These are phyloP conservation scores for Leptographium radiaticola DNA, from an alignment of 2,329 filamentous ascomycete genomes.

Conservation along the genomic window DNA sequence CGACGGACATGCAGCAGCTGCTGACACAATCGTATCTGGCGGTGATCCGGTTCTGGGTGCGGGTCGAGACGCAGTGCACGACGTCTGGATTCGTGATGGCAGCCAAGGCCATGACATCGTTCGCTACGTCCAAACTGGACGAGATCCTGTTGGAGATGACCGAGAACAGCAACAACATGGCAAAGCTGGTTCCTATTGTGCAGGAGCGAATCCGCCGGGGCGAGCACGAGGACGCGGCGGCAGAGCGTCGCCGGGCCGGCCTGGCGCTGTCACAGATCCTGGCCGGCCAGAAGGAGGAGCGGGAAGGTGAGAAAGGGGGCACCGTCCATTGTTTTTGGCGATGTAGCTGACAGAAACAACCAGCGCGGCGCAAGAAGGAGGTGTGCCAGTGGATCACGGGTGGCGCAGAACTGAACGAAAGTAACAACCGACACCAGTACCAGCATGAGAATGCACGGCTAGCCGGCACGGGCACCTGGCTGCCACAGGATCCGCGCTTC, in stretches of 20 bases:
- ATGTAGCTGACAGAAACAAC: not conserved
- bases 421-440: not conserved
- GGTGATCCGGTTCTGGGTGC: not conserved
- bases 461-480: not conserved
- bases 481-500: not conserved
- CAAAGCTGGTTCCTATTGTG: not conserved
- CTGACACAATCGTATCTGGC: not conserved
- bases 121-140: not conserved
- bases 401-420: not conserved
- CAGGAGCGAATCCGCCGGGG: not conserved
- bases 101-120: not conserved
- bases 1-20: constrained; percentile 1
- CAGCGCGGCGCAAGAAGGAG: not conserved
- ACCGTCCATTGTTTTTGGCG: not conserved
- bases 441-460: not conserved
- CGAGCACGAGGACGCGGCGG: not conserved
- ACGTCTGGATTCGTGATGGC: not conserved
- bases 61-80: not conserved
- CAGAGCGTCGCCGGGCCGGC: not conserved
- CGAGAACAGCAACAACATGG: constrained; percentile 1
- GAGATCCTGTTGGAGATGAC: not conserved
- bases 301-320: not conserved
- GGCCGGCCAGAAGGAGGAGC: not conserved
- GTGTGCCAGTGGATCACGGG: constrained; percentile 1
- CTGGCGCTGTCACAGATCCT: not conserved